Evolutionary conservation across 148 eudicot genomes (phyloP).

Genomic region (Nepenthes gracilis): DNA sequence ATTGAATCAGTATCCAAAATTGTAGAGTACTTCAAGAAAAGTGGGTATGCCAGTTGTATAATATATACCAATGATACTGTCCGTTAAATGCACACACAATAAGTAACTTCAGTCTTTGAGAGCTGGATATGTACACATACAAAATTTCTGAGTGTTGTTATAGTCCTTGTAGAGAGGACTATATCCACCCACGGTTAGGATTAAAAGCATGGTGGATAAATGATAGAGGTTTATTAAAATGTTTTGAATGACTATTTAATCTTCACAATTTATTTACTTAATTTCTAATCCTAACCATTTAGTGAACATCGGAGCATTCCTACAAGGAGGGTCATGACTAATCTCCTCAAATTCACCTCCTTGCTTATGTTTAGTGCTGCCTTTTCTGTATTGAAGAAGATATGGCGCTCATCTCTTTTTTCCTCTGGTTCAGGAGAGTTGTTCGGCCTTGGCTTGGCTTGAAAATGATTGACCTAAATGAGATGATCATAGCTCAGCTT

Average conservation of each 20-base stretch:
- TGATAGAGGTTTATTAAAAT: too few species aligned
- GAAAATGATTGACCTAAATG: conserved; percentile 64
- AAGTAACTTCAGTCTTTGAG: background rate
- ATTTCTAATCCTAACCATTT: too few species aligned
- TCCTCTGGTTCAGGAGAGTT: conserved; percentile 40
- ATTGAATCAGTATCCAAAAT: conserved; percentile 76
- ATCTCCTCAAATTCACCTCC: background rate
- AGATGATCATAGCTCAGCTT: conserved; percentile 53
- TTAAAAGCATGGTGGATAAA: too few species aligned
- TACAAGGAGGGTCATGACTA: too few species aligned
- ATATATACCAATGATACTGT: too few species aligned
- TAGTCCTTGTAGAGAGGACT: too few species aligned
- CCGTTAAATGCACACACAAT: background rate
- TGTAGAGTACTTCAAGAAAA: conserved; percentile 73
- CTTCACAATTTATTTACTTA: too few species aligned
- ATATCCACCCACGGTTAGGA: too few species aligned
- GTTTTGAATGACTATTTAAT: too few species aligned
- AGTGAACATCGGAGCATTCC: too few species aligned
- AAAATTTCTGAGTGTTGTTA: too few species aligned
- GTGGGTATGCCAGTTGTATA: conserved; percentile 35
- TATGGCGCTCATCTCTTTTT: background rate
- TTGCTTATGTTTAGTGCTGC: background rate
- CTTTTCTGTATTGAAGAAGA: background rate
- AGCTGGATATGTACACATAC: background rate
- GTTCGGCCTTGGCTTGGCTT: conserved; percentile 71